phyloP scores from a whole-genome alignment of 345 rosid genomes.

The Corymbia maculata region DNA sequence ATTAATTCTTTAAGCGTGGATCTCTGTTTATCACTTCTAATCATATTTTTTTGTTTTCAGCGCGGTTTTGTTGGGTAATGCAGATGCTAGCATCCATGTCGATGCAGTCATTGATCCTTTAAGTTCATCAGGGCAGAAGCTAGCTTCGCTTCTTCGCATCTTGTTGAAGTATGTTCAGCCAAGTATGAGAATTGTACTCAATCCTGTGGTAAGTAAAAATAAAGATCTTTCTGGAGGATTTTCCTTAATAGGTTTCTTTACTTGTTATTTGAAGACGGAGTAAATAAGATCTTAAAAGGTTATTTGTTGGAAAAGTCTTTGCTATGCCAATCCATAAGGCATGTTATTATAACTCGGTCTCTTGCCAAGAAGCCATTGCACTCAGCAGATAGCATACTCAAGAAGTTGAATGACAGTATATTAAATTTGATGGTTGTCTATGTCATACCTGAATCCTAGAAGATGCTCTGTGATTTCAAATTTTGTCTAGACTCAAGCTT shows the following conservation, averaged over 20 bases:
- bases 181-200: slow-evolving; percentile 87
- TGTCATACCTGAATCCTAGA: neutral
- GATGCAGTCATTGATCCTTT: slow-evolving; percentile 97
- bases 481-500: neutral
- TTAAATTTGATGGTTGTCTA: neutral
- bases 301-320: neutral
- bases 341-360: neutral
- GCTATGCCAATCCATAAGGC: neutral
- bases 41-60: slow-evolving; percentile 26
- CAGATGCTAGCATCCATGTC: slow-evolving; percentile 71
- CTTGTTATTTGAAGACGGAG: neutral
- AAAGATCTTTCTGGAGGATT: neutral
- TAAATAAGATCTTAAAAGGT: neutral
- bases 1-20: neutral
- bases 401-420: neutral
- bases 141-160: slow-evolving; percentile 76
- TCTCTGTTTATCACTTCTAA: neutral
- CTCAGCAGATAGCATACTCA: neutral
- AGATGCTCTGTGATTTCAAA: neutral
- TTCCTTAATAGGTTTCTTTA: neutral
- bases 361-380: neutral
- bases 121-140: slow-evolving; percentile 86
- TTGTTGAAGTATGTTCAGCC: slow-evolving; percentile 67
- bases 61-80: slow-evolving; percentile 71
- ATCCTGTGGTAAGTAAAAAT: slow-evolving; percentile 76